A percentile compares a stretch with the other conserved stretches of the same genome.
These are phyloP conservation scores for Eucalyptus polyanthemos DNA, from an alignment of 345 rosid species.

Conservation along the genomic window DNA sequence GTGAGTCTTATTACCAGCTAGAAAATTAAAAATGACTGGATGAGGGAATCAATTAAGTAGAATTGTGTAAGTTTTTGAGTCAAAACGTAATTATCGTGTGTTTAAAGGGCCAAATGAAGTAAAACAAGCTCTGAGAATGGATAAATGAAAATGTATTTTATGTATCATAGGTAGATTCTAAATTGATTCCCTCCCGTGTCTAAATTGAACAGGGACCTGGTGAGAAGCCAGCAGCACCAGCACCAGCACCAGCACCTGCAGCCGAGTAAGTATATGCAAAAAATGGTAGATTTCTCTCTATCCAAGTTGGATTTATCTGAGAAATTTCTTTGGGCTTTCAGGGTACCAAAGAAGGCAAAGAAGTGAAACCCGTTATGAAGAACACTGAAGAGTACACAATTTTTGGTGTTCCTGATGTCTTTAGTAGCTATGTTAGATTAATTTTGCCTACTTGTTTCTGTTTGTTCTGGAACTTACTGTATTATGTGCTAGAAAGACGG, in stretches of 20 bases:
- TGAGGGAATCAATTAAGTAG: not conserved
- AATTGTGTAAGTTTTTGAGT: not conserved
- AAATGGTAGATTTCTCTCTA: not conserved
- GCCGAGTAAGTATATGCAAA: not conserved
- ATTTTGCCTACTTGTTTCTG: not conserved
- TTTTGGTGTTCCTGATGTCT: not conserved
- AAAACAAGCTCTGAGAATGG: not conserved
- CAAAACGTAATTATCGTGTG: not conserved
- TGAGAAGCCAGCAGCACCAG: not conserved
- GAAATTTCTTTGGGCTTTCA: not conserved
- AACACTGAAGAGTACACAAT: not conserved
- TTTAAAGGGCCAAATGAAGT: not conserved
- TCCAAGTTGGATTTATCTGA: not conserved
- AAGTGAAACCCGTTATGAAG: not conserved
- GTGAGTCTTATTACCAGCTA: not conserved
- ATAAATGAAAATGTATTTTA: not conserved
- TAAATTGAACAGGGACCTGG: not conserved
- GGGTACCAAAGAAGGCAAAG: constrained; percentile 2
- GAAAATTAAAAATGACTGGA: not conserved
- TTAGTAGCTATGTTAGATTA: not conserved
- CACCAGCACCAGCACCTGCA: not conserved
- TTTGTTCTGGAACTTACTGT: not conserved
- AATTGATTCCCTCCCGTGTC: not conserved
- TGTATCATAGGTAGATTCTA: not conserved
- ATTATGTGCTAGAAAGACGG: not conserved